Evolutionary conservation across 108 stramenopile genomes (phyloP).

Genomic region (Seminavis robusta): DNA sequence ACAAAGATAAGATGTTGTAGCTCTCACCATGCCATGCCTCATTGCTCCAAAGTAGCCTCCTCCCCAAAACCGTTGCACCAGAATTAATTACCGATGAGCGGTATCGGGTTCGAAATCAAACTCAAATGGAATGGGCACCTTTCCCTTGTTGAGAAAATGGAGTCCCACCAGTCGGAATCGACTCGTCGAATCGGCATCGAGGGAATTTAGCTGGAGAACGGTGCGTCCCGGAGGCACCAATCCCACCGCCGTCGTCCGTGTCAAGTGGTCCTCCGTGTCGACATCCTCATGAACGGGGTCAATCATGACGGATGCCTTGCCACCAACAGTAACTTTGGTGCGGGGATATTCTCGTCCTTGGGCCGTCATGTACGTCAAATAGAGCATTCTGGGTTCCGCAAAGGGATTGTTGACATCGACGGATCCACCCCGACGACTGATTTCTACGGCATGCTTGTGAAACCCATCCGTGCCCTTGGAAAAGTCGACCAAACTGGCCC

Average conservation of each 20-base stretch:
- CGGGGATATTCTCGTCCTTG: conserved; percentile 16
- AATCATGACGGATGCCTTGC: not conserved
- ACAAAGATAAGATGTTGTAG: too few relatives aligned
- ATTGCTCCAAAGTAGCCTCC: too few relatives aligned
- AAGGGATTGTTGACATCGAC: conserved; percentile 36
- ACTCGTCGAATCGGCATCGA: conserved; percentile 14
- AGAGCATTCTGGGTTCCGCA: conserved; percentile 28
- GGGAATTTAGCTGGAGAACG: conserved; percentile 12
- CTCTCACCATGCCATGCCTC: too few relatives aligned
- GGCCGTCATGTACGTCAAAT: conserved; percentile 35
- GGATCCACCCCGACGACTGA: conserved; percentile 1
- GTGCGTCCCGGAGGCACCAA: conserved; percentile 8
- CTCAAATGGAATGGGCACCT: conserved; percentile 2
- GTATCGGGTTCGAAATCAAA: too few relatives aligned
- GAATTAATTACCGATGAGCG: too few relatives aligned
- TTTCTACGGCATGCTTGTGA: conserved; percentile 33
- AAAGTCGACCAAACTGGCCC: not conserved
- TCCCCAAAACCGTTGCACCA: too few relatives aligned
- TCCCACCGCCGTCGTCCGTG: conserved; percentile 31
- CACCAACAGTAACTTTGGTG: conserved; percentile 16
- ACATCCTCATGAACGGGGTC: conserved; percentile 15
- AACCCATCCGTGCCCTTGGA: too few relatives aligned
- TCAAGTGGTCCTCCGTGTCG: not conserved
- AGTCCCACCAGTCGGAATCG: conserved; percentile 35
- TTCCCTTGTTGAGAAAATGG: conserved; percentile 15